These are phyloP conservation scores for Tuber brumale DNA, from an alignment of 495 filamentous ascomycete species.

Conservation along the genomic window DNA sequence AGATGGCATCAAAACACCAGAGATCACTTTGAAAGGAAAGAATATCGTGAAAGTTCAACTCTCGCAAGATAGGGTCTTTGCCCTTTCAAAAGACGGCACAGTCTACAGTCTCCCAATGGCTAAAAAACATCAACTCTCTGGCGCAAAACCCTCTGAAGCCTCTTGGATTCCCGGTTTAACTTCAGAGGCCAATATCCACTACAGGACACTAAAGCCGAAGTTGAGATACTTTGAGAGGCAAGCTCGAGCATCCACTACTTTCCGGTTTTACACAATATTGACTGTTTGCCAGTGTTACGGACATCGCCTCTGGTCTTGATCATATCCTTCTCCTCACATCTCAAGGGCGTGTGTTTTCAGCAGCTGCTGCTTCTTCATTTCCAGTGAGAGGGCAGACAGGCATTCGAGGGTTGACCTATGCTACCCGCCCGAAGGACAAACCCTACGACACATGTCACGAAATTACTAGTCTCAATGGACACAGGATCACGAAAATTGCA, in stretches of 20 bases:
- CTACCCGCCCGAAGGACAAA: conserved; percentile 63
- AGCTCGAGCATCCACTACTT: not conserved
- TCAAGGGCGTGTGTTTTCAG: conserved; percentile 75
- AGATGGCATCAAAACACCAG: conserved; percentile 52
- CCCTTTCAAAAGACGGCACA: conserved; percentile 65
- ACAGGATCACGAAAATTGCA: conserved; percentile 64
- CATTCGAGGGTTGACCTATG: conserved; percentile 72
- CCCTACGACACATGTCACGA: conserved; percentile 76
- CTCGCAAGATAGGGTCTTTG: conserved; percentile 76
- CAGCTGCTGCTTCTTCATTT: conserved; percentile 69
- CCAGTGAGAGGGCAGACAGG: conserved; percentile 82
- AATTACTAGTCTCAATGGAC: conserved; percentile 55
- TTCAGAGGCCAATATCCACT: conserved; percentile 55
- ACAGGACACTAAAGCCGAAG: conserved; percentile 62
- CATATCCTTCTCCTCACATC: conserved; percentile 83
- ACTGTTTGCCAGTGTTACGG: conserved; percentile 46
- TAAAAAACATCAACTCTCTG: conserved; percentile 57
- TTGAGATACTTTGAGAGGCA: conserved; percentile 64
- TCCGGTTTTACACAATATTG: not conserved
- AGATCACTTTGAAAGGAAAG: conserved; percentile 71
- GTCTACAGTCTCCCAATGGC: conserved; percentile 85
- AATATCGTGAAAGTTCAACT: conserved; percentile 64
- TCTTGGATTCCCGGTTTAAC: conserved; percentile 75
- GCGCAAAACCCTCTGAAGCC: conserved; percentile 55
- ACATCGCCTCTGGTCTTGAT: conserved; percentile 70